Conservation (phyloP, 495 filamentous ascomycete genomes). For the Cercophora newfieldiana region DNA sequence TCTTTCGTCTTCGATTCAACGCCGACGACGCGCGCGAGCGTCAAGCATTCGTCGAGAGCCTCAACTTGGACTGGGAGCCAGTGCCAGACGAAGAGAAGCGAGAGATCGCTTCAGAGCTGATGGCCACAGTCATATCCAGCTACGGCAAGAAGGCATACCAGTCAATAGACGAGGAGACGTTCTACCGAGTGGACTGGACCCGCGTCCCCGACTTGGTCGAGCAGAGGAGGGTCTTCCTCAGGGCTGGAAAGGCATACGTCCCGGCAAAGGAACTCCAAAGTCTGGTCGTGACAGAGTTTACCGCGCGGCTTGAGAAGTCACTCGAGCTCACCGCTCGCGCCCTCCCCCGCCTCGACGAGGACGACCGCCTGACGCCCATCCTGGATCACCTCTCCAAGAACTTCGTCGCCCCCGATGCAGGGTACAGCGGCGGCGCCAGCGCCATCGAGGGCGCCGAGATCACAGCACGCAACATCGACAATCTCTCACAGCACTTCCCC, state of each 20-base stretch:
- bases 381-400: slow-evolving; percentile 88
- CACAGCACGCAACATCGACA: slow-evolving; percentile 75
- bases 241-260: slow-evolving; percentile 85
- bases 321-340: slow-evolving; percentile 88
- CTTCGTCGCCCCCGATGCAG: slow-evolving; percentile 85
- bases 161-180: slow-evolving; percentile 63
- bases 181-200: slow-evolving; percentile 96
- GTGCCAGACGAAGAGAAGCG: slow-evolving; percentile 73
- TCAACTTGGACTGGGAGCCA: slow-evolving; percentile 75
- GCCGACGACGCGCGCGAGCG: slow-evolving; percentile 69
- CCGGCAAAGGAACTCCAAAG: slow-evolving; percentile 80
- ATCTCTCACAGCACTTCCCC: slow-evolving; percentile 84
- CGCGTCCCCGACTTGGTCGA: slow-evolving; percentile 89
- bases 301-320: slow-evolving; percentile 68
- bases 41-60: slow-evolving; percentile 69
- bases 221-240: slow-evolving; percentile 70
- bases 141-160: slow-evolving; percentile 47
- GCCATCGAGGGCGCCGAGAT: slow-evolving; percentile 65
- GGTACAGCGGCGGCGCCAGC: slow-evolving; percentile 60
- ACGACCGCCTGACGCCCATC: slow-evolving; percentile 92
- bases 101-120: slow-evolving; percentile 47
- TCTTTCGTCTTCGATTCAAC: slow-evolving; percentile 80
- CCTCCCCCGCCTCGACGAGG: slow-evolving; percentile 90
- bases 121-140: slow-evolving; percentile 28
- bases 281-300: slow-evolving; percentile 88